These are phyloP conservation scores for Cornus florida DNA, from an alignment of 148 eudicot genomes.

Conservation along the genomic window DNA sequence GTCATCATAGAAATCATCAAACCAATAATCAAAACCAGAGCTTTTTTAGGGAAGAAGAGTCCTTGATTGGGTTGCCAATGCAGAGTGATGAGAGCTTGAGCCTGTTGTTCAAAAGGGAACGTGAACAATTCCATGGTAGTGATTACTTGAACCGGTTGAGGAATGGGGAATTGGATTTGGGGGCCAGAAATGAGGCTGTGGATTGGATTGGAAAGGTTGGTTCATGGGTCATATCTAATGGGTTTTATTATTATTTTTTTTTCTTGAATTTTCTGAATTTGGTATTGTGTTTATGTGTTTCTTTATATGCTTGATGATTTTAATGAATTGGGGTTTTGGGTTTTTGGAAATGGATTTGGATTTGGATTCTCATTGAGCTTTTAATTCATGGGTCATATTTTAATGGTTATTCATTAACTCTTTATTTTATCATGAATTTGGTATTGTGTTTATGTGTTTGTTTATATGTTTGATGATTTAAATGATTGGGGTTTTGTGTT, in stretches of 20 bases:
- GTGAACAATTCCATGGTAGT: constrained; percentile 36
- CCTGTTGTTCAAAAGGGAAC: constrained; percentile 49
- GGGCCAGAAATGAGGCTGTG: constrained; percentile 58
- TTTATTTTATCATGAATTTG: background rate
- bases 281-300: background rate
- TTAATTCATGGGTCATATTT: background rate
- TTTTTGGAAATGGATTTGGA: constrained; percentile 4
- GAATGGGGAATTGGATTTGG: constrained; percentile 61
- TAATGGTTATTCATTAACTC: background rate
- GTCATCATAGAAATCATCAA: constrained; percentile 25
- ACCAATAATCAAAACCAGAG: constrained; percentile 14
- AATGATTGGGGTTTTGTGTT: background rate
- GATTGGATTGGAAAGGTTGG: constrained; percentile 81
- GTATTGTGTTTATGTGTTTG: background rate
- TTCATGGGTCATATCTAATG: constrained; percentile 4
- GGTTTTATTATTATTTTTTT: background rate
- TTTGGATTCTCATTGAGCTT: background rate
- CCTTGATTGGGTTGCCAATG: constrained; percentile 27
- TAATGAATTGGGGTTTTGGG: background rate
- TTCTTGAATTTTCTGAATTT: background rate
- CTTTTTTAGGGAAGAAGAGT: constrained; percentile 31
- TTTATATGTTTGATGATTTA: background rate
- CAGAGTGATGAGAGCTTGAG: constrained; percentile 56
- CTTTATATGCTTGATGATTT: background rate
- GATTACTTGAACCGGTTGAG: constrained; percentile 58